Base-by-base conservation (phyloP, 495 filamentous ascomycete species). In the Letharia lupina region DNA sequence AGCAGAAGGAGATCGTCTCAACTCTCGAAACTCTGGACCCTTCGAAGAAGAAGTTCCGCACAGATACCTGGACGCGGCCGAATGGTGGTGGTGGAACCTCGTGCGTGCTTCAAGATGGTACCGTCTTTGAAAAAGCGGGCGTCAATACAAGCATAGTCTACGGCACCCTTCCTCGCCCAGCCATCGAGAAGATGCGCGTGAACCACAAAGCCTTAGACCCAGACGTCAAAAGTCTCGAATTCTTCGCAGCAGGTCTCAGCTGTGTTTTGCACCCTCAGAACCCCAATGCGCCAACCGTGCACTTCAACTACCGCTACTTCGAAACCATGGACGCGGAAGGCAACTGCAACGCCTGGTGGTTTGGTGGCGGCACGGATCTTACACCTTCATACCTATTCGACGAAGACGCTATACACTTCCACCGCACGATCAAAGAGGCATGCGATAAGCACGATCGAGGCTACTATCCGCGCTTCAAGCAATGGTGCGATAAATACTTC, bases 401-500 rank as follows among this genome's bases (percentile, higher is more conserved):
- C 66, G 95, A 98, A 73, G 94, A 99, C 75, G 94, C 88, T 12
- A 89, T 96, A 60, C 93, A 96, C 72, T 99, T 99, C 84, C 94
- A 99, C 80, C 86, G 84, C 72, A 89, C 87, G 6, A 88, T 98
- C 74, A 98, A 97, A 76, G 87, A 90, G 33, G 86, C 90, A 4
- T 99, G 94, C 78, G 94, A 99, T 72, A 88, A 88, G 65, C 94
- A 99, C 74, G 89, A 98, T 77, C 89, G 89, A 68, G 83, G 79
- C 15, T 99, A 96, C 81, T 99, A 96, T 73, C 89, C 92, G 16
- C 86, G 86, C 42, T 99, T 98, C 83, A 99, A 99, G 79, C 85
- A 88, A 68, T 99, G 94, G 94, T 99, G 94, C 74, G 94, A 99
- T 74, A 87, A 93, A 69, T 99, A 99, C 80, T 99, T 99, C 77